Evolutionary conservation across 208 protist genomes (phyloP), one percentile per base, ranked within the genome.

Genomic region (Acanthamoeba royreba): DNA sequence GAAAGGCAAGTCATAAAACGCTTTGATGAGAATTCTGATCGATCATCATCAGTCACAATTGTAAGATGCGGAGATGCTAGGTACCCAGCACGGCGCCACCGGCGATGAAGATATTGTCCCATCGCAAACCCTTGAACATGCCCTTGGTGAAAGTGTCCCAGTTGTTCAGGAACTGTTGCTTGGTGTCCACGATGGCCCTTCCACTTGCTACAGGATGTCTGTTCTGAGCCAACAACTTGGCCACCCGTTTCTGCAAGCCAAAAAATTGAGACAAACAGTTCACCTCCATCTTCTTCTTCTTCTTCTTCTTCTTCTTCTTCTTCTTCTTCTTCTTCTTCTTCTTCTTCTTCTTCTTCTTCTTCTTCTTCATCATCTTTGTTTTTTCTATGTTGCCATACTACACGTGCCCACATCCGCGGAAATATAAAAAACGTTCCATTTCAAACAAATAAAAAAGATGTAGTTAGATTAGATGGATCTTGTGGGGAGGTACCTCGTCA

Each of bases 71-170:
- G 53, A 19, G 53, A 61, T 17, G n/a, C 8, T 11, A 52, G 22
- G 17, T 40, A 61, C 74, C 95, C 0, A 96, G 43, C 25, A 97
- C 53, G 3, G 96, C 83, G 53, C 96, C 96, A 53, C 96, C 96
- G 35, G 96, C 96, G 42, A 93, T 86, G 72, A 97, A 95, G 7
- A 96, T 66, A 58, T 97, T 96, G 9, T 81, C 52, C 96, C 95
- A 97, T 58, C 97, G 69, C 17, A 97, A 77, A 58, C 69, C 63
- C 53, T 86, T 63, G 66, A 95, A 81, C 74, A 94, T 66, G 69
- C 92, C 61, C 46, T 85, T 93, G 42, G 89, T 95, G 66, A 95
- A 95, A 28, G 31, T 22, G 4, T 94, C 66, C 88, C 92, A 95
- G 86, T 95, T 95, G 43, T 33, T 55, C 49, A 38, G 55, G 58